Evolutionary conservation across 2,329 filamentous ascomycete genomes (phyloP).

Genomic region (Diaporthe vexans): DNA sequence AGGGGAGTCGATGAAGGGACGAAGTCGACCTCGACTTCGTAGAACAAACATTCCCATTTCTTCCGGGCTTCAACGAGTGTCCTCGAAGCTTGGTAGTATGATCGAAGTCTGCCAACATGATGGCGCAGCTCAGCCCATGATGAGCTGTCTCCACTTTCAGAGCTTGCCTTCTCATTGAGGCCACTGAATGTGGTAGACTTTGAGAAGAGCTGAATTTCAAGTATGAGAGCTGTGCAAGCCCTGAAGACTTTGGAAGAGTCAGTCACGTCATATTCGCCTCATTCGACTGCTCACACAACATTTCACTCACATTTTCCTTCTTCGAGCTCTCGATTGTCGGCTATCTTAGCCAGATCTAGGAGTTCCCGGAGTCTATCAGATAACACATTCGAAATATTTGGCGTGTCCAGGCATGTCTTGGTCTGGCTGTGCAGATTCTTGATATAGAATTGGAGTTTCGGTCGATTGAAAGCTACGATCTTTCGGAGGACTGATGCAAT

Average conservation of each 20-base stretch:
- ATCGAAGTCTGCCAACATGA: conserved; percentile 46
- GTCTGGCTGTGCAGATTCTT: conserved; percentile 1
- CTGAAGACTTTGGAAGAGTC: conserved; percentile 17
- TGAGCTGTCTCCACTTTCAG: conserved; percentile 25
- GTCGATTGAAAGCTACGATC: conserved; percentile 44
- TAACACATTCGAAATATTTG: neutral
- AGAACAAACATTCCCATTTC: conserved; percentile 51
- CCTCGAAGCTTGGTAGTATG: conserved; percentile 47
- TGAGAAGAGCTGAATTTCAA: conserved; percentile 3
- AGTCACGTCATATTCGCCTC: neutral
- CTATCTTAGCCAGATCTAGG: conserved; percentile 2
- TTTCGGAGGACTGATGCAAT: conserved; percentile 35
- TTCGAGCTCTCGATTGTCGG: neutral
- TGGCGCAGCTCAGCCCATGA: conserved; percentile 48
- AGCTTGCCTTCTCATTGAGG: conserved; percentile 41
- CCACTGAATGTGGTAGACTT: conserved; percentile 38
- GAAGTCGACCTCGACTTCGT: conserved; percentile 47
- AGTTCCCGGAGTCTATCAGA: conserved; percentile 14
- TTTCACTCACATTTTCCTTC: neutral
- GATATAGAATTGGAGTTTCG: conserved; percentile 40
- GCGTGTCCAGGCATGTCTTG: conserved; percentile 31
- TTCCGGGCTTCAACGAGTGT: conserved; percentile 45
- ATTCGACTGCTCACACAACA: accelerated
- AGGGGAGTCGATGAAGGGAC: conserved; percentile 47
- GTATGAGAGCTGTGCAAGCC: conserved; percentile 15